Base-by-base conservation (phyloP, 75 land plant species). In the Pinus tabuliformis region DNA sequence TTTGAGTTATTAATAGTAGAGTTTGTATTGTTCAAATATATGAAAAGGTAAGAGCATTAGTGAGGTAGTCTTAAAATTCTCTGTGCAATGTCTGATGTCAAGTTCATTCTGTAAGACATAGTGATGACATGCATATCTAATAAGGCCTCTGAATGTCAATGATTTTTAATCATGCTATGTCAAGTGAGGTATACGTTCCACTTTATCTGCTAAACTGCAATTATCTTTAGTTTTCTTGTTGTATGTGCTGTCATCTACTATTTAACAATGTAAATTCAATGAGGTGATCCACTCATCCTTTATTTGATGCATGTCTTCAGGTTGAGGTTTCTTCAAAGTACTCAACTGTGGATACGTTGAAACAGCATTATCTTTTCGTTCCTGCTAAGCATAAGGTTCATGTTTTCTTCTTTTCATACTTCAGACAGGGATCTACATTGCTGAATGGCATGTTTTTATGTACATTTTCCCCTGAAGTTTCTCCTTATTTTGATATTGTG, bases 301-400 rank as follows among this genome's bases (percentile, higher is more conserved):
- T 75, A 22, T 77, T 60, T 60, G 17, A 17, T 59, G 26, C 28
- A 45, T 72, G 16, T 12, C 59, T 70, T 70, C 89, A 94, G 95
- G 87, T 96, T 63, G 95, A 96, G 76, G 95, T 87, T 17, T 83
- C 92, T 49, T 83, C 95, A 2, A 96, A 96, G 70, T 96, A 96
- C 82, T 86, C 95, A 7, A 94, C 99, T 16, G 97, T 91, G 17
- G 97, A 89, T 75, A 90, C 91, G n/a, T 81, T 97, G 59, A 97
- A 97, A 85, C 95, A 97, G 71, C 86, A 97, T 64, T 97, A 83
- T 77, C 72, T 84, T 58, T 97, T 97, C 77, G 58, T 97, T 57
- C 98, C 99, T 75, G 98, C 98, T 18, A 94, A 92, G 75, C 62
- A 87, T 76, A 97, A 97, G 98, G 97, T 94, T 75, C 45, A 6